These are phyloP conservation scores for Chernovozyma aurita DNA, from an alignment of 1,139 yeast species.

Conservation along the genomic window DNA sequence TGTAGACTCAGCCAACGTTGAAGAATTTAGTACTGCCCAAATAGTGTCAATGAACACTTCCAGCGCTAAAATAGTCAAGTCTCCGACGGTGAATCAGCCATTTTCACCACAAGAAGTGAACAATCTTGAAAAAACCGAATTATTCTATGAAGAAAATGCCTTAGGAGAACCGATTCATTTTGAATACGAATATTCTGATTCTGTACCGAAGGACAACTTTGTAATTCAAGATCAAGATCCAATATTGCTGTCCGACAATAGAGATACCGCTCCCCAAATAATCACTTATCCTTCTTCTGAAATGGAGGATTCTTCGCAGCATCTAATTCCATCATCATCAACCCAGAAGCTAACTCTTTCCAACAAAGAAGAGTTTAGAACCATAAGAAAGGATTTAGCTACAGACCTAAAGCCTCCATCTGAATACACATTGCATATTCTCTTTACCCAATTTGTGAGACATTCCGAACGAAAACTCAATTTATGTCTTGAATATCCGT, in stretches of 20 bases:
- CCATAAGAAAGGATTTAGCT: constrained; percentile 43
- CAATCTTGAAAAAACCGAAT: background rate
- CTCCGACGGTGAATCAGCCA: background rate
- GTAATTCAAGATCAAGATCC: background rate
- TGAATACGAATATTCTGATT: background rate
- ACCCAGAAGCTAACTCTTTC: constrained; percentile 6
- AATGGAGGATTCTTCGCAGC: constrained; percentile 2
- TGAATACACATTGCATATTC: constrained; percentile 88
- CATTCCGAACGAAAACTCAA: constrained; percentile 85
- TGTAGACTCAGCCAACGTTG: background rate
- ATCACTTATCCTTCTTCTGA: background rate
- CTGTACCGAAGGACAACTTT: too few relatives aligned
- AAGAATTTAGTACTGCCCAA: constrained; percentile 16
- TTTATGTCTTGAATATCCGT: constrained; percentile 63
- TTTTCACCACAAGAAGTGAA: background rate
- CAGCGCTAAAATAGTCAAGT: background rate
- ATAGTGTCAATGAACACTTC: constrained; percentile 10
- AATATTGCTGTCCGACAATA: background rate
- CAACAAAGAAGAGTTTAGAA: constrained; percentile 32
- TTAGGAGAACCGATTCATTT: background rate
- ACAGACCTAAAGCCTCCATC: constrained; percentile 78
- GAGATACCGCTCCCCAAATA: background rate
- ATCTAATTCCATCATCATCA: background rate
- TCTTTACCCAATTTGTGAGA: constrained; percentile 93
- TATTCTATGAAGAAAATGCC: background rate